Conservation (phyloP, 2,329 filamentous ascomycete genomes). For the Onygenales sp. region DNA sequence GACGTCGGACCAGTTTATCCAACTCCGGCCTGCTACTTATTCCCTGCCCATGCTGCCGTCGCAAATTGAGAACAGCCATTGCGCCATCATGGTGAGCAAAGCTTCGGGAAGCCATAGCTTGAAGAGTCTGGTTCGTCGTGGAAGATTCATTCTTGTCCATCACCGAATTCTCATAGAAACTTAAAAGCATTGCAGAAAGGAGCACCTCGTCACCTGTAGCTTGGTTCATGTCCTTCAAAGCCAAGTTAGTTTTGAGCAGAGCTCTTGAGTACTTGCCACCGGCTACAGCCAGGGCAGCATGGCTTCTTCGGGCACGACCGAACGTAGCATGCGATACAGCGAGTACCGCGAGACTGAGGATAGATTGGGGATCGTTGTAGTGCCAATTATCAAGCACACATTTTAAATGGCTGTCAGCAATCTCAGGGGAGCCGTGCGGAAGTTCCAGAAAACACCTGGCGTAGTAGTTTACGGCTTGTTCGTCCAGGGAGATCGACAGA, state of each 20-base stretch:
- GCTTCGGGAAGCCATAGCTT: background rate
- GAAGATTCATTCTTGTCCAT: background rate
- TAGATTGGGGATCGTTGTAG: background rate
- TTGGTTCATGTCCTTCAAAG: background rate
- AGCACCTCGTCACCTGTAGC: background rate
- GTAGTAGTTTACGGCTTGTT: background rate
- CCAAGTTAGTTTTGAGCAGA: background rate
- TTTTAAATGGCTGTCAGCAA: conserved; percentile 1
- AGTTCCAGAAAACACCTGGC: background rate
- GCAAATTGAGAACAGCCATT: background rate
- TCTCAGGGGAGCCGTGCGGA: background rate
- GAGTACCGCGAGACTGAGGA: background rate
- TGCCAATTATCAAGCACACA: background rate
- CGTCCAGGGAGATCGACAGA: background rate
- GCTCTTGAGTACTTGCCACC: background rate
- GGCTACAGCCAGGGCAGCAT: background rate
- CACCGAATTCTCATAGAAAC: conserved; percentile 1
- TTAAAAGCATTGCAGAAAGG: background rate
- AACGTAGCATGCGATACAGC: background rate
- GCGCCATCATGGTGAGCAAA: conserved; percentile 1
- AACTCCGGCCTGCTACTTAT: background rate
- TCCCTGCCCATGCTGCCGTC: background rate
- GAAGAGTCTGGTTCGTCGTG: background rate
- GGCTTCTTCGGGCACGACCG: background rate
- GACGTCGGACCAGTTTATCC: conserved; percentile 1